Conservation (phyloP, 2,329 filamentous ascomycete species). For the Apiospora sp. region DNA sequence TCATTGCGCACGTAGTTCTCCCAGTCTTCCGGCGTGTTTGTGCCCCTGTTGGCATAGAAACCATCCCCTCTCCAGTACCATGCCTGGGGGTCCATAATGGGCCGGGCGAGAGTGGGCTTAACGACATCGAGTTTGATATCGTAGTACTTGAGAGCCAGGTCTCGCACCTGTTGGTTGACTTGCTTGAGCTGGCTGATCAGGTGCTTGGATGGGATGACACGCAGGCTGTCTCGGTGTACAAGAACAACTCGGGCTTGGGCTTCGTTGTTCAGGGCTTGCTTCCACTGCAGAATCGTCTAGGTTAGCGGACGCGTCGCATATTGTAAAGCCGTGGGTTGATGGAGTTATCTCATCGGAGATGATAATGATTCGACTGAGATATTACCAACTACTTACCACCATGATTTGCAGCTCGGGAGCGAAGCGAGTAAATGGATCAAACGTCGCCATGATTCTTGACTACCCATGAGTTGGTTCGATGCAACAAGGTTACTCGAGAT, state of each 20-base stretch:
- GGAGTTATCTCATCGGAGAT: background rate
- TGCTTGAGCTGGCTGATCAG: background rate
- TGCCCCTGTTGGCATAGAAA: no score
- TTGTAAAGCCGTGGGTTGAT: background rate
- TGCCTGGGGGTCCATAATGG: background rate
- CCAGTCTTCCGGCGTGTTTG: background rate
- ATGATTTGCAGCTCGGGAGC: background rate
- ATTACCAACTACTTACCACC: background rate
- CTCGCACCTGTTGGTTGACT: background rate
- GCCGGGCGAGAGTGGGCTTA: fast-evolving
- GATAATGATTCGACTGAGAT: background rate
- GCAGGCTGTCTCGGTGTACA: background rate
- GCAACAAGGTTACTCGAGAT: background rate
- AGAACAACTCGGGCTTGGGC: background rate
- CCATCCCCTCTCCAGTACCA: background rate
- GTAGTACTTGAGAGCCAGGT: background rate
- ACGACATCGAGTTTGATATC: background rate
- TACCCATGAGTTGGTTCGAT: background rate
- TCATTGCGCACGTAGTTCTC: background rate
- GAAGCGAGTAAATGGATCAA: background rate
- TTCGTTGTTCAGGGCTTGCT: background rate
- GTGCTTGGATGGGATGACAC: background rate
- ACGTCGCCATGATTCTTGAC: background rate
- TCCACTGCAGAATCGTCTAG: background rate
- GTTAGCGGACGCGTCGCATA: background rate